phyloP scores from a whole-genome alignment of 306 rosid species.

The Gastrolobium bilobum region DNA sequence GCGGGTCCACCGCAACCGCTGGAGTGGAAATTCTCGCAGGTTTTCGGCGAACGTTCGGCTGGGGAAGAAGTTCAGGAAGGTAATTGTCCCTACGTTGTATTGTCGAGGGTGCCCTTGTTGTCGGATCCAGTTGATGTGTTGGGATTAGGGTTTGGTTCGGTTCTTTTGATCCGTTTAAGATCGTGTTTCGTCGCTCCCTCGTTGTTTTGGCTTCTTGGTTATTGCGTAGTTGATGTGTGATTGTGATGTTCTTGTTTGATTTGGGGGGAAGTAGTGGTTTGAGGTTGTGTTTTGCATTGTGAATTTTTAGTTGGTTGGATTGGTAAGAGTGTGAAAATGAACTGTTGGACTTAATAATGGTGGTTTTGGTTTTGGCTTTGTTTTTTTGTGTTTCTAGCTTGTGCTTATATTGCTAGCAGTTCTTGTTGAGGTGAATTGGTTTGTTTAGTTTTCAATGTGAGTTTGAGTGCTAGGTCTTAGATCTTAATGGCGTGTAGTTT shows the following conservation, averaged over 20 bases:
- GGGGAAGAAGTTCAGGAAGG: constrained; percentile 99
- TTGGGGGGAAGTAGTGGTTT: constrained; percentile 46
- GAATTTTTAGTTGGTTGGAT: constrained; percentile 45
- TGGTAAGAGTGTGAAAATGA: constrained; percentile 54
- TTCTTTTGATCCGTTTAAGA: constrained; percentile 68
- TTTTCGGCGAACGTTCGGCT: constrained; percentile 95
- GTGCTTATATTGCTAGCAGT: constrained; percentile 44
- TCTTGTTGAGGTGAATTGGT: constrained; percentile 38
- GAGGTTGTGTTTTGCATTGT: constrained; percentile 51
- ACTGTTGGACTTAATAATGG: constrained; percentile 49
- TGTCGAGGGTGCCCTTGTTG: constrained; percentile 18
- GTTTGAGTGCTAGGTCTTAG: constrained; percentile 45
- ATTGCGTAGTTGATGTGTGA: constrained; percentile 46
- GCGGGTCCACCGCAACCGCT: constrained; percentile 75
- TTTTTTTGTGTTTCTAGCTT: constrained; percentile 30
- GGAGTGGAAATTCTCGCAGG: constrained; percentile 99
- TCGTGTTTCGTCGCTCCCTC: constrained; percentile 48
- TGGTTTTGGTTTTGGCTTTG: constrained; percentile 39
- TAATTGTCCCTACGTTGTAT: constrained; percentile 47
- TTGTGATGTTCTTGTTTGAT: constrained; percentile 50
- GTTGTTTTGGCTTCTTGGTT: constrained; percentile 43
- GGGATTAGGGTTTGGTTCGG: constrained; percentile 71
- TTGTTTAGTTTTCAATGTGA: constrained; percentile 32
- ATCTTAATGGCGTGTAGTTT: constrained; percentile 39
- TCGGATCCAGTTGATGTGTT: constrained; percentile 77